Evolutionary conservation across 352 stramenopile genomes (phyloP), one percentile per base, ranked within the genome.

Genomic region (Pythium rhizo-oryzae): DNA sequence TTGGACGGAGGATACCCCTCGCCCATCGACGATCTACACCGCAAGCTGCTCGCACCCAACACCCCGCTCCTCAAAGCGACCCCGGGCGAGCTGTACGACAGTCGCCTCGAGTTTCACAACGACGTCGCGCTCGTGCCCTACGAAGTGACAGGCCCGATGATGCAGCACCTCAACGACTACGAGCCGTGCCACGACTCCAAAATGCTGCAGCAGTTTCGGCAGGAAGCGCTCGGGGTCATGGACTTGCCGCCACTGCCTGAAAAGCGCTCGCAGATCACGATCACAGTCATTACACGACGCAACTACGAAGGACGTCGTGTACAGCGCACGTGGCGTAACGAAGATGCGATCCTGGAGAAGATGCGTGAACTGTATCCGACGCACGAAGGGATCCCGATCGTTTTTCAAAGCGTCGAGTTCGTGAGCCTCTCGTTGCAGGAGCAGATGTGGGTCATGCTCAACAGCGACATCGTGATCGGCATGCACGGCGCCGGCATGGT

Each of bases 401-500:
- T 76, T n/a, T 81, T 91, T 55, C 71, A 84, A 35, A 83, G 78
- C 1, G 23, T 92, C 28, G 87, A 94, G 37, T 93, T 89, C 59
- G 84, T 87, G 35, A 75, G 77, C 21, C 35, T 90, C 9, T 72
- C 79, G 18, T 63, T 92, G 4, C 16, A 47, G 6, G 73, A 92
- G 43, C 87, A 94, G 66, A 94, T 94, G 76, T 65, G 59, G 4
- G 70, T 79, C 21, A 84, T 86, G 24, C 65, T 86, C 9, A 71
- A 82, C 23, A 93, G 84, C 51, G 84, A 92, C 59, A 75, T 94
- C 35, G 82, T 94, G 30, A 87, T 94, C 55, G 80, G 84, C 12
- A 94, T 93, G 87, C 87, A 94, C 61, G 87, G 87, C 51, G 87
- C 87, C 24, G 87, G 87, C 24, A 79, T 94, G 55, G 83, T 91